Evolutionary conservation across 1,284 basidiomycete species (phyloP).

Genomic region (Amylostereum chailletii): DNA sequence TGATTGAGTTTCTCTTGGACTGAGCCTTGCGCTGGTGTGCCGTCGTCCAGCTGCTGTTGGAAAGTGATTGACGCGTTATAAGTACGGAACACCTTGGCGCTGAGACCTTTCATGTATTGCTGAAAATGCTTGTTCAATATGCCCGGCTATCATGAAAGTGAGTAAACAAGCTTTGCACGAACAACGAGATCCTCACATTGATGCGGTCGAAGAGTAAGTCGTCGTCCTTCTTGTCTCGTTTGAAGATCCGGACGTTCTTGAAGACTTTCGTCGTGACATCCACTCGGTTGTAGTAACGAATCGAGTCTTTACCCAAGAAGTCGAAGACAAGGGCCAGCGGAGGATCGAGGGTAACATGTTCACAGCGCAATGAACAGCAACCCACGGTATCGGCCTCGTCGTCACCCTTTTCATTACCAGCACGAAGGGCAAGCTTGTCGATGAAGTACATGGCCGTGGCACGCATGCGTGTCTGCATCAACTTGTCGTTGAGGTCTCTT

Average conservation of each 20-base stretch:
- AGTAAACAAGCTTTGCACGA: neutral
- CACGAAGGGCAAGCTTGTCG: constrained; percentile 89
- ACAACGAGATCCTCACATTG: constrained; percentile 44
- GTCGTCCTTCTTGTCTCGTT: constrained; percentile 80
- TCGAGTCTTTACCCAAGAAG: constrained; percentile 97
- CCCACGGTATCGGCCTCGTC: constrained; percentile 97
- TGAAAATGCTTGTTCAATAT: constrained; percentile 85
- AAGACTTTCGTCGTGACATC: constrained; percentile 71
- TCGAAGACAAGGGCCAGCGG: constrained; percentile 87
- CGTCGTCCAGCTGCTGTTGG: constrained; percentile 77
- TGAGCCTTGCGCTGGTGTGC: constrained; percentile 63
- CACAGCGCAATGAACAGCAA: constrained; percentile 91
- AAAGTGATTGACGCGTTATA: constrained; percentile 96
- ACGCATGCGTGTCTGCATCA: constrained; percentile 88
- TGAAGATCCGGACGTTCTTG: constrained; percentile 43
- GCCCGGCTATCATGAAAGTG: constrained; percentile 47
- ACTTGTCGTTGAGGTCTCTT: constrained; percentile 77
- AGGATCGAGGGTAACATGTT: constrained; percentile 86
- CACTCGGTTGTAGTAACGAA: constrained; percentile 89
- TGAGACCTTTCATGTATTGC: constrained; percentile 91
- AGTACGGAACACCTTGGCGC: constrained; percentile 98
- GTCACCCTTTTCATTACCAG: constrained; percentile 96
- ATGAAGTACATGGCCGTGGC: constrained; percentile 98
- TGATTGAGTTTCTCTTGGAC: constrained; percentile 90
- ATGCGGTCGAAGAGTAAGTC: constrained; percentile 94